phyloP scores from a whole-genome alignment of 202 grass and related monocot genomes.

The Panicum virgatum region DNA sequence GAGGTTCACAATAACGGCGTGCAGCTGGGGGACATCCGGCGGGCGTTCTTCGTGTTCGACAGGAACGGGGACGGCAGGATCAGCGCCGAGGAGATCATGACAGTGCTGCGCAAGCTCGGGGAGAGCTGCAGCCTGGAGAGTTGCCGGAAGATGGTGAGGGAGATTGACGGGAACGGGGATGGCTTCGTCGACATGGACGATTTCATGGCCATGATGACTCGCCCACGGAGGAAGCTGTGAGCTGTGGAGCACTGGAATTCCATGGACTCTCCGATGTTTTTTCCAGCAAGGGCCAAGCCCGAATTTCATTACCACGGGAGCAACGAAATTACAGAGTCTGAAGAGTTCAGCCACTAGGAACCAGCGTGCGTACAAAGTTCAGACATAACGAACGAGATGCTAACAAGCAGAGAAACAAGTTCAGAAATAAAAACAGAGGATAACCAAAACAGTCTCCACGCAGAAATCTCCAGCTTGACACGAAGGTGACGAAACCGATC shows the following conservation, averaged over 20 bases:
- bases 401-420: too few relatives aligned
- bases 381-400: too few relatives aligned
- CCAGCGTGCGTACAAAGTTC: too few relatives aligned
- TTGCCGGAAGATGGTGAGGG: conserved; percentile 60
- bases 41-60: conserved; percentile 69
- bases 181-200: conserved; percentile 76
- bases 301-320: too few relatives aligned
- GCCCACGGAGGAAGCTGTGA: conserved; percentile 54
- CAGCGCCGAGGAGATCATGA: conserved; percentile 57
- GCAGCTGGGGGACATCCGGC: conserved; percentile 49
- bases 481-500: too few relatives aligned
- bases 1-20: conserved; percentile 69
- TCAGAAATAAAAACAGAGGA: too few relatives aligned
- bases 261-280: not conserved
- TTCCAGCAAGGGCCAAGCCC: too few relatives aligned
- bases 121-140: conserved; percentile 51
- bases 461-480: too few relatives aligned
- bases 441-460: too few relatives aligned
- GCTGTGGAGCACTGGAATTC: not conserved
- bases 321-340: too few relatives aligned
- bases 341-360: too few relatives aligned
- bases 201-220: conserved; percentile 88
- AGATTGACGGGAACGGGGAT: conserved; percentile 52
- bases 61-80: conserved; percentile 57
- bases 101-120: conserved; percentile 48